Evolutionary conservation across 768 basidiomycete species (phyloP).

Genomic region (Kwoniella dejecticola): DNA sequence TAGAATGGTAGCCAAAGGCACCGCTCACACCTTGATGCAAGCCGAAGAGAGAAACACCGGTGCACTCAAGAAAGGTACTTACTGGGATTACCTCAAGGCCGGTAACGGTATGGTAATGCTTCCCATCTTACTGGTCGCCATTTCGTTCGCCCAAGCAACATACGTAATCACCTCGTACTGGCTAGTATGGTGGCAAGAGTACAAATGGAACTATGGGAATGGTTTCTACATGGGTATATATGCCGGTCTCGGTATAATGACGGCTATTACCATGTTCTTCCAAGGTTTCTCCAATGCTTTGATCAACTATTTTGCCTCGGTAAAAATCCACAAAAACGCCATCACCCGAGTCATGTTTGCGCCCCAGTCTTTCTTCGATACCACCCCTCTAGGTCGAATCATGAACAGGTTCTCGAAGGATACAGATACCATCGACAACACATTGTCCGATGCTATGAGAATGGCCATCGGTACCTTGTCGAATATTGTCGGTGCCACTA

Average conservation of each 20-base stretch:
- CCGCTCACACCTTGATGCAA: constrained; percentile 69
- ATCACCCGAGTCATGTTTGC: constrained; percentile 64
- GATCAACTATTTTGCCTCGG: constrained; percentile 77
- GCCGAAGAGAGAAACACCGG: constrained; percentile 80
- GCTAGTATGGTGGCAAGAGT: constrained; percentile 84
- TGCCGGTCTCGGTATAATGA: constrained; percentile 69
- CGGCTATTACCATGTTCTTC: constrained; percentile 69
- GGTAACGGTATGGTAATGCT: constrained; percentile 69
- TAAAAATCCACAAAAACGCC: constrained; percentile 61
- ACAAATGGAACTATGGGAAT: constrained; percentile 55
- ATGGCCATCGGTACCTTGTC: constrained; percentile 64
- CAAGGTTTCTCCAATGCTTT: constrained; percentile 66
- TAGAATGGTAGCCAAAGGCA: constrained; percentile 56
- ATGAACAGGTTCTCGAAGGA: constrained; percentile 55
- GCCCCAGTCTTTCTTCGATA: constrained; percentile 74
- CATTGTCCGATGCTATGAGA: constrained; percentile 50
- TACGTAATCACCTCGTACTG: constrained; percentile 65
- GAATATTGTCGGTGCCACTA: constrained; percentile 71
- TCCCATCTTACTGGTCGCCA: constrained; percentile 66
- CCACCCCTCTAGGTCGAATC: constrained; percentile 57
- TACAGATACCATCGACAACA: constrained; percentile 54
- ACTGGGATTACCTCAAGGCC: constrained; percentile 65
- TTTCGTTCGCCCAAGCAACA: constrained; percentile 70
- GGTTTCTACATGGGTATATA: constrained; percentile 74
- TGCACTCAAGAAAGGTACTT: constrained; percentile 63